phyloP scores from a whole-genome alignment of 352 stramenopile species.

The Achlya hypogyna region DNA sequence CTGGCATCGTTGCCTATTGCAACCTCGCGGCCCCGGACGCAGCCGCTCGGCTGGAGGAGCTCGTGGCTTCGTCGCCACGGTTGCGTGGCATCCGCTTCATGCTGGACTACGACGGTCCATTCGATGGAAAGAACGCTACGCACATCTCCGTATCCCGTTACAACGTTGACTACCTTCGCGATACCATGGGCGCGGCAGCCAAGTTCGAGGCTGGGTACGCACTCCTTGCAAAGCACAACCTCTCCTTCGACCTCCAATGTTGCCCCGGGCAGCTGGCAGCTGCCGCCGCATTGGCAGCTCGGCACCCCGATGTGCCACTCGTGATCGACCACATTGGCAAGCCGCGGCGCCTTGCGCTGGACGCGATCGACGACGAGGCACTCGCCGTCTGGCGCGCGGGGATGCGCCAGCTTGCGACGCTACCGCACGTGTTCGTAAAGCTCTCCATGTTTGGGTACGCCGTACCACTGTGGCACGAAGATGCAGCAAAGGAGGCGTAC shows the following conservation, averaged over 20 bases:
- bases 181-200: slow-evolving; percentile 10
- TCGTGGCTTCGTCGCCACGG: slow-evolving; percentile 23
- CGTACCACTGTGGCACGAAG: slow-evolving; percentile 42
- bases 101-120: slow-evolving; percentile 41
- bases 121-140: slow-evolving; percentile 33
- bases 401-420: slow-evolving; percentile 35
- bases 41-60: slow-evolving; percentile 22
- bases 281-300: slow-evolving; percentile 30
- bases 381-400: slow-evolving; percentile 37
- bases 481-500: slow-evolving; percentile 25
- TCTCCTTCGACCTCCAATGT: slow-evolving; percentile 61
- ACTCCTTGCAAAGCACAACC: slow-evolving; percentile 31
- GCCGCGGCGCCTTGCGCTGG: slow-evolving; percentile 25
- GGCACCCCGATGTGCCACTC: slow-evolving; percentile 37
- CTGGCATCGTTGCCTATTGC: slow-evolving; percentile 39
- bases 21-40: slow-evolving; percentile 35
- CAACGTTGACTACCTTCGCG: slow-evolving; percentile 43
- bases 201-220: slow-evolving; percentile 44
- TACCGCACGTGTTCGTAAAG: slow-evolving; percentile 53
- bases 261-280: slow-evolving; percentile 38
- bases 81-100: slow-evolving; percentile 53
- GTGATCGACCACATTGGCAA: slow-evolving; percentile 57
- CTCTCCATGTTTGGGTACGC: slow-evolving; percentile 55
- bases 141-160: slow-evolving; percentile 37
- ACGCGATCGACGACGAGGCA: slow-evolving; percentile 19